Conservation (phyloP, 2,329 filamentous ascomycete genomes). For the Diaporthe destruens region DNA sequence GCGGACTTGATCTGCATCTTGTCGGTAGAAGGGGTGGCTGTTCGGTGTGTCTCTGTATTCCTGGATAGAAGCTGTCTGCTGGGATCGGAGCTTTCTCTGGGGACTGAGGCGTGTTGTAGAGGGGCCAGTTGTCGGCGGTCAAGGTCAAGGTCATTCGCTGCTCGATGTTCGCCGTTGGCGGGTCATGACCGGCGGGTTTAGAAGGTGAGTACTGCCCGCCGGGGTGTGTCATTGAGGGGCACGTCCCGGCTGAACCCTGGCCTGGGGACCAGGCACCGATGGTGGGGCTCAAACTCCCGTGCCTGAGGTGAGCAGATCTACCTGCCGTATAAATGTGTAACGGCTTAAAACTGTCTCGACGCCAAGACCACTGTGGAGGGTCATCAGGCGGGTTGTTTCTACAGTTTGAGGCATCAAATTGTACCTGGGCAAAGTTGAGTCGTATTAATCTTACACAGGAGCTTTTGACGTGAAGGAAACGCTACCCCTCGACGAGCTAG, state of each 20-base stretch:
- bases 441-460: conserved; percentile 40
- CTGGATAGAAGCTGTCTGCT: neutral
- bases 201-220: conserved; percentile 3
- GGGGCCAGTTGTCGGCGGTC: neutral
- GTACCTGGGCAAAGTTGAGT: conserved; percentile 35
- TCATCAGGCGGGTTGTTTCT: neutral
- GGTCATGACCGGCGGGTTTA: neutral
- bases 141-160: conserved; percentile 7
- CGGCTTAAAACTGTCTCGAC: neutral
- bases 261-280: conserved; percentile 12
- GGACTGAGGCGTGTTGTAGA: neutral
- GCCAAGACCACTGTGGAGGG: neutral
- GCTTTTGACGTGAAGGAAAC: conserved; percentile 9
- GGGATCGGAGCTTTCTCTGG: neutral
- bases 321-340: neutral
- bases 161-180: neutral
- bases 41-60: neutral
- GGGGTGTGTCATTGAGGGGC: conserved; percentile 29
- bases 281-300: conserved; percentile 4
- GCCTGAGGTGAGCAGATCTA: neutral
- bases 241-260: neutral
- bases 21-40: conserved; percentile 38
- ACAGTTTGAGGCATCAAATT: conserved; percentile 25
- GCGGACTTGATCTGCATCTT: conserved; percentile 67
- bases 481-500: conserved; percentile 28